Evolutionary conservation across 352 stramenopile species (phyloP).

Genomic region (Globisporangium uncinulatum): DNA sequence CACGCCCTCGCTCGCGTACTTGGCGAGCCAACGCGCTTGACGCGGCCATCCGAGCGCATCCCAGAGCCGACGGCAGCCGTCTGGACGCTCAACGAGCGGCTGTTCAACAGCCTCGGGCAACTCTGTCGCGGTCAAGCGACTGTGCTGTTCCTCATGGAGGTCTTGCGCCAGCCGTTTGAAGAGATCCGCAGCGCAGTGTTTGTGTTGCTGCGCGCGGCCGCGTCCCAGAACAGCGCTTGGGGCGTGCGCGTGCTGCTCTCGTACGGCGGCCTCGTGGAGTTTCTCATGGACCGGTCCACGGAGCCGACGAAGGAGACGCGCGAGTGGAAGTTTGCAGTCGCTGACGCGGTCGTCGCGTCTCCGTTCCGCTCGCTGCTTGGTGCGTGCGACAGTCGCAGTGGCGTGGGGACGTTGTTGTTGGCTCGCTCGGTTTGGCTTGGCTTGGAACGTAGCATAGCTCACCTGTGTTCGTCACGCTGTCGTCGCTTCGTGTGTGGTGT

Average conservation of each 20-base stretch:
- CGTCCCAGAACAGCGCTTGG: conserved; percentile 76
- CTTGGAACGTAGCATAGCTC: no score
- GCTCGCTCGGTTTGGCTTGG: not conserved
- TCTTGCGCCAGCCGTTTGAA: conserved; percentile 80
- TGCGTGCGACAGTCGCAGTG: conserved; percentile 16
- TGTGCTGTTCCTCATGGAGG: conserved; percentile 65
- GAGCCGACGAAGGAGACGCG: conserved; percentile 79
- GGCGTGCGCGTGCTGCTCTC: conserved; percentile 53
- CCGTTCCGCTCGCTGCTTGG: conserved; percentile 53
- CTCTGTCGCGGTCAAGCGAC: conserved; percentile 48
- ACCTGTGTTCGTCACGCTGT: not conserved
- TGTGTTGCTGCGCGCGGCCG: conserved; percentile 69
- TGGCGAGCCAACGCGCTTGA: conserved; percentile 36
- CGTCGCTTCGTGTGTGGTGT: not conserved
- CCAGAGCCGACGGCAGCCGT: conserved; percentile 50
- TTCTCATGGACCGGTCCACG: conserved; percentile 71
- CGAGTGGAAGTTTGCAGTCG: conserved; percentile 87
- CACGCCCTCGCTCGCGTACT: conserved; percentile 63
- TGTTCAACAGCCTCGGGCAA: conserved; percentile 60
- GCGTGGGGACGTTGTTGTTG: not conserved
- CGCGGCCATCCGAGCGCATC: conserved; percentile 23
- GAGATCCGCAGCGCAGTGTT: conserved; percentile 75
- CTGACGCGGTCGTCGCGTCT: conserved; percentile 72
- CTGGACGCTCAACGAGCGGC: conserved; percentile 55
- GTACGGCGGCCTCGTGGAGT: conserved; percentile 84